Conservation (phyloP, 1,284 basidiomycete species). For the Tremellales sp. region DNA sequence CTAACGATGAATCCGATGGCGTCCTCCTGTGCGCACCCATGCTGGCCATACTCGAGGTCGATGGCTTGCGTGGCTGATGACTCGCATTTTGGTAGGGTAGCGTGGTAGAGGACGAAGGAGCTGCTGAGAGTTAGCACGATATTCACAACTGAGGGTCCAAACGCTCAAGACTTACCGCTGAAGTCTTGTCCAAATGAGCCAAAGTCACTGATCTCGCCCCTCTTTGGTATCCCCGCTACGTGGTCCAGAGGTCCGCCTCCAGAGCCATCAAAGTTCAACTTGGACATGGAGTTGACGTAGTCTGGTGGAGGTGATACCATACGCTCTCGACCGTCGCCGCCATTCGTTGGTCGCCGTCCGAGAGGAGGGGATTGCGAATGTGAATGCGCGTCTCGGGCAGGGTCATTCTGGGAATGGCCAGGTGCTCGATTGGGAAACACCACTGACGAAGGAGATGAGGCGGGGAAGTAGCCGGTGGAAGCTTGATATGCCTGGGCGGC, state of each 20-base stretch:
- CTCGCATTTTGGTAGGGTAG: slow-evolving; percentile 8
- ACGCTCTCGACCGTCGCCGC: slow-evolving; percentile 2
- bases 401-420: slow-evolving; percentile 1
- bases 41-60: slow-evolving; percentile 13
- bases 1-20: slow-evolving; percentile 42
- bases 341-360: background rate
- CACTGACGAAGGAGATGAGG: background rate
- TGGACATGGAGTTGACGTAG: slow-evolving; percentile 19
- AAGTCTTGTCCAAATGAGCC: slow-evolving; percentile 2
- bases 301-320: slow-evolving; percentile 22
- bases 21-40: slow-evolving; percentile 35
- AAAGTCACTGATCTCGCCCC: slow-evolving; percentile 10
- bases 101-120: too few species aligned
- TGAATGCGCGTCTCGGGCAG: slow-evolving; percentile 9
- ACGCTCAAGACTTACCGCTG: background rate
- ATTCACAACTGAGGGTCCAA: background rate
- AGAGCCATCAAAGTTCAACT: slow-evolving; percentile 14
- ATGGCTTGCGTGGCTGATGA: slow-evolving; percentile 7
- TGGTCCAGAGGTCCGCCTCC: slow-evolving; percentile 19
- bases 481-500: slow-evolving; percentile 1
- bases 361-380: slow-evolving; percentile 11
- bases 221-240: slow-evolving; percentile 23
- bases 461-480: background rate
- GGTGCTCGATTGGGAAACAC: background rate
- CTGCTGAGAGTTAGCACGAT: background rate